Percentiles rank a stretch among this genome's conserved stretches.
Conservation (phyloP, 2,329 filamentous ascomycete species). For the Westerdykella aurantiaca region DNA sequence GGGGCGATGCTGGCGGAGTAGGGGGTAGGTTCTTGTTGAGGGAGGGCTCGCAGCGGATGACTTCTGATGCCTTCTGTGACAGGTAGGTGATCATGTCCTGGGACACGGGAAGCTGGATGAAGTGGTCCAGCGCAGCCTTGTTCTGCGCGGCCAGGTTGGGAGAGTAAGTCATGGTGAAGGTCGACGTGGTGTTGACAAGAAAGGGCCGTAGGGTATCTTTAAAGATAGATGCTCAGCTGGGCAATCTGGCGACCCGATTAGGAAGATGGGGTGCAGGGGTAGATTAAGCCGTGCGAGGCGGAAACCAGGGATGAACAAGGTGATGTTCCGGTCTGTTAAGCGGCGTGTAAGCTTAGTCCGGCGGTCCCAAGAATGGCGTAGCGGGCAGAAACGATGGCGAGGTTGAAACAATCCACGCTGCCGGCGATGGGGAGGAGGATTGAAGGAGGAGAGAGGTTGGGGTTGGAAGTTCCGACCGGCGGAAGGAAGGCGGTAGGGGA, state of each 20-base stretch:
- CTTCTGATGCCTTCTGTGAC: conserved; percentile 65
- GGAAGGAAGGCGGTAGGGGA: conserved; percentile 15
- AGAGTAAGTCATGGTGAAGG: conserved; percentile 42
- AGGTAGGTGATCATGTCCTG: conserved; percentile 73
- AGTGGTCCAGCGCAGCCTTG: conserved; percentile 69
- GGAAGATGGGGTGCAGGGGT: conserved; percentile 13
- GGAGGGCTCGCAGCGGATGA: conserved; percentile 68
- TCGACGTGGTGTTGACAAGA: conserved; percentile 12
- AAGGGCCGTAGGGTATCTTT: conserved; percentile 13
- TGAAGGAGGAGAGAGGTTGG: conserved; percentile 1
- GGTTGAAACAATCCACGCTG: conserved; percentile 22
- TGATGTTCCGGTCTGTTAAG: conserved; percentile 19
- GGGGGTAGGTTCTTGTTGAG: conserved; percentile 49
- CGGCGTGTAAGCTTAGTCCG: conserved; percentile 32
- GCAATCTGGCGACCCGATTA: conserved; percentile 10
- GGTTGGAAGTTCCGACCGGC: conserved; percentile 24
- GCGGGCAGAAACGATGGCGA: conserved; percentile 11
- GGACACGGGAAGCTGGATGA: conserved; percentile 71
- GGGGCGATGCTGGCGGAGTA: conserved; percentile 56
- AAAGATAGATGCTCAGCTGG: conserved; percentile 10
- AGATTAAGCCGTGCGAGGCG: conserved; percentile 30
- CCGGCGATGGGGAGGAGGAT: conserved; percentile 20
- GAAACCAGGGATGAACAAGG: conserved; percentile 16
- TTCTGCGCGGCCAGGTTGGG: conserved; percentile 49
- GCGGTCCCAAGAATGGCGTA: conserved; percentile 22